Conservation (phyloP, 2,329 filamentous ascomycete species). For the Penicillium janthinellum region DNA sequence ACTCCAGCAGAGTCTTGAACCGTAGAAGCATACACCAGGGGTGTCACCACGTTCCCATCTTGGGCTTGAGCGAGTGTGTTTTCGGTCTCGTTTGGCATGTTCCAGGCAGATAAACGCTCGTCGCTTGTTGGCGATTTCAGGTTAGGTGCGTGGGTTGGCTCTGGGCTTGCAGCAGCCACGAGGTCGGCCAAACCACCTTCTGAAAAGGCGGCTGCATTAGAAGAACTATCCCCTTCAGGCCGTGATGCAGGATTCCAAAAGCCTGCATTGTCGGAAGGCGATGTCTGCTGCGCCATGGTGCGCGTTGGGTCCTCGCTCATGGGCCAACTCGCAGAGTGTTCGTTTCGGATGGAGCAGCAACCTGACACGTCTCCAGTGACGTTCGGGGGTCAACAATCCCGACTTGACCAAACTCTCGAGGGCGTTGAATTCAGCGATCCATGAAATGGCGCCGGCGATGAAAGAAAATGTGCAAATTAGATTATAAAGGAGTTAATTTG, state of each 20-base stretch:
- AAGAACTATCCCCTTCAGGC: constrained; percentile 39
- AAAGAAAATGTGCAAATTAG: constrained; percentile 12
- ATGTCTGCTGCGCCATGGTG: constrained; percentile 29
- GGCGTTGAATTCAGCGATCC: constrained; percentile 16
- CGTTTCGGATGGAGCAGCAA: constrained; percentile 18
- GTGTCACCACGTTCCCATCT: constrained; percentile 8
- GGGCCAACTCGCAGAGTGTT: constrained; percentile 16
- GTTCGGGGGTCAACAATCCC: constrained; percentile 27
- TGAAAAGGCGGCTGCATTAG: constrained; percentile 14
- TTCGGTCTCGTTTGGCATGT: constrained; percentile 15
- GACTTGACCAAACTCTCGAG: constrained; percentile 12
- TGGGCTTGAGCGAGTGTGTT: constrained; percentile 1
- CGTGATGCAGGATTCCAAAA: constrained; percentile 61
- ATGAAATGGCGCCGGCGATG: constrained; percentile 16
- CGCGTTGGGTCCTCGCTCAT: constrained; percentile 8
- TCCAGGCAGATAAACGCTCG: constrained; percentile 24
- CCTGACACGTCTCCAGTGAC: constrained; percentile 35
- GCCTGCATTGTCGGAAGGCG: constrained; percentile 22
- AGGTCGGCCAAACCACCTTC: constrained; percentile 16
- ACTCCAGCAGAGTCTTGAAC: not conserved
- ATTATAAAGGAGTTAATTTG: constrained; percentile 10
- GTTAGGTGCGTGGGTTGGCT: constrained; percentile 13
- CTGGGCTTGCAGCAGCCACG: constrained; percentile 18
- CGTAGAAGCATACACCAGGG: not conserved
- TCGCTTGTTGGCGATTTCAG: constrained; percentile 20